phyloP scores from a whole-genome alignment of 202 grass and related monocot species.

The Bolboschoenoplectus hybrid region DNA sequence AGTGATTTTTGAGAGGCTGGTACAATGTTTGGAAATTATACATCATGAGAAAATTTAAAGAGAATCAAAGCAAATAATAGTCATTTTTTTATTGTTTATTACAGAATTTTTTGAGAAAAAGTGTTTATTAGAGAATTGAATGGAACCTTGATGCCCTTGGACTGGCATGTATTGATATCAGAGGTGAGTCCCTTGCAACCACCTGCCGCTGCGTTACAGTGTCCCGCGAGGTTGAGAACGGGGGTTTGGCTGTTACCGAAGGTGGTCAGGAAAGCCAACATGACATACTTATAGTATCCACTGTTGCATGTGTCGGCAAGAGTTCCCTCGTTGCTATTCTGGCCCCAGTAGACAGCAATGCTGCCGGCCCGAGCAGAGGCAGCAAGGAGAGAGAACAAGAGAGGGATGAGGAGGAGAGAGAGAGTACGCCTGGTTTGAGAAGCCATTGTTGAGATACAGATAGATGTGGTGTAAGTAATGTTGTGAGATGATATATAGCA shows the following conservation, averaged over 20 bases:
- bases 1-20: not conserved
- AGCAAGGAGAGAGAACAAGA: constrained; percentile 35
- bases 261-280: constrained; percentile 58
- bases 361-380: constrained; percentile 44
- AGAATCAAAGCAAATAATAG: not conserved
- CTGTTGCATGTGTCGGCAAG: constrained; percentile 52
- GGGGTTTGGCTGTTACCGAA: constrained; percentile 60
- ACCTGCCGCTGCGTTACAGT: constrained; percentile 53
- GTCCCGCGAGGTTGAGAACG: constrained; percentile 47
- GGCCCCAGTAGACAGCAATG: constrained; percentile 72
- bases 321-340: constrained; percentile 57
- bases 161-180: constrained; percentile 66
- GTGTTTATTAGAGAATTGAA: not conserved
- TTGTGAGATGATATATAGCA: not conserved
- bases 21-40: not conserved
- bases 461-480: not conserved
- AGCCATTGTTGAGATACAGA: constrained; percentile 30
- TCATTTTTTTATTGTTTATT: too few relatives aligned
- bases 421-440: constrained; percentile 14
- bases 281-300: constrained; percentile 56
- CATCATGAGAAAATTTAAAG: not conserved
- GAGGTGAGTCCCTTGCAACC: constrained; percentile 52
- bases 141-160: constrained; percentile 54
- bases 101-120: too few relatives aligned
- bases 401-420: constrained; percentile 37